These are phyloP conservation scores for Ogataea naganishii DNA, from an alignment of 805 yeast species.

Conservation along the genomic window DNA sequence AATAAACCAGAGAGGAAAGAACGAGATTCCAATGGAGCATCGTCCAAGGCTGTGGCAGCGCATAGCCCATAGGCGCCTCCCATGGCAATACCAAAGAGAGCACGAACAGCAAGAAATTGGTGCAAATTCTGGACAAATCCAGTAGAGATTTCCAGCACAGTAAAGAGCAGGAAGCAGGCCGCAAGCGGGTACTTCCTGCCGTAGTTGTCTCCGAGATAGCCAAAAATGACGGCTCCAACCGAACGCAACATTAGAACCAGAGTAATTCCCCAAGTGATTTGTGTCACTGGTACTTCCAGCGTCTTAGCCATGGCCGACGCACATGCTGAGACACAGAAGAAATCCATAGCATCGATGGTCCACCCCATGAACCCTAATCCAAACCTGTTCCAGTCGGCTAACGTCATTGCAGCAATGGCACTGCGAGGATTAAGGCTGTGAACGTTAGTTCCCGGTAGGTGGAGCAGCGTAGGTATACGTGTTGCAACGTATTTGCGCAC, in stretches of 20 bases:
- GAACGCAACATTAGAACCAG: conserved; percentile 50
- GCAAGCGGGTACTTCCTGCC: conserved; percentile 46
- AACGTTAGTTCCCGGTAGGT: conserved; percentile 4
- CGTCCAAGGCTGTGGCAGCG: conserved; percentile 34
- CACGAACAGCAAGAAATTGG: conserved; percentile 46
- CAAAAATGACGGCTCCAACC: conserved; percentile 45
- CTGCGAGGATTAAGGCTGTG: conserved; percentile 41
- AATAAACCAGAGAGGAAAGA: conserved; percentile 50
- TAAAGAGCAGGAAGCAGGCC: conserved; percentile 28
- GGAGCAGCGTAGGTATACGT: conserved; percentile 7
- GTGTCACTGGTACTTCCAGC: conserved; percentile 28
- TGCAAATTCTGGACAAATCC: conserved; percentile 41
- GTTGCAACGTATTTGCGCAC: conserved; percentile 5
- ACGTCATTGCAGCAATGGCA: conserved; percentile 32
- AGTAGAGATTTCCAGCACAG: conserved; percentile 41
- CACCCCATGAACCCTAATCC: conserved; percentile 38
- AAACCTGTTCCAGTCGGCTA: conserved; percentile 39
- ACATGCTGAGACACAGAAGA: conserved; percentile 38
- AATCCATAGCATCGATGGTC: conserved; percentile 50
- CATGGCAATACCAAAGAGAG: conserved; percentile 45
- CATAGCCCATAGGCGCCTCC: conserved; percentile 38
- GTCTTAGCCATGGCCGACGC: conserved; percentile 31
- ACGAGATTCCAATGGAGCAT: conserved; percentile 32
- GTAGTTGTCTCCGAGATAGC: conserved; percentile 37
- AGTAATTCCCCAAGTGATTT: conserved; percentile 37